Conservation (phyloP, 2,329 filamentous ascomycete genomes). For the Stemphylium vesicarium region DNA sequence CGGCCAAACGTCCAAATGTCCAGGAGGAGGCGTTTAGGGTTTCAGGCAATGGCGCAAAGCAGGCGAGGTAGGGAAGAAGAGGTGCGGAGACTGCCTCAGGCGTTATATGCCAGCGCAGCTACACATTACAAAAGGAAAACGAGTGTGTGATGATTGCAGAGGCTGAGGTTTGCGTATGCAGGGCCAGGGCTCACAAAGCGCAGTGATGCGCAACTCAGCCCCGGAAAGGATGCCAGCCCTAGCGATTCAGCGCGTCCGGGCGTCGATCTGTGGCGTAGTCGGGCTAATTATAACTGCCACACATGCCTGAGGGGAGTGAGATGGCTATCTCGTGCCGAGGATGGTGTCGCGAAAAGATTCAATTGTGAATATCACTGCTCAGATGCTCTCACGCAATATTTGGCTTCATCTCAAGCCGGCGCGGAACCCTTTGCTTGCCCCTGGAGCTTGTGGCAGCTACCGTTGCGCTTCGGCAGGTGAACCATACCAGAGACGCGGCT, state of each 20-base stretch:
- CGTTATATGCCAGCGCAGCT: background rate
- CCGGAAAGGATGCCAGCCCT: constrained; percentile 3
- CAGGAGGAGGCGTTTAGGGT: background rate
- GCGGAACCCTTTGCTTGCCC: background rate
- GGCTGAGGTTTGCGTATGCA: constrained; percentile 21
- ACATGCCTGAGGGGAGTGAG: too few species aligned
- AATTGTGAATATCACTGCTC: background rate
- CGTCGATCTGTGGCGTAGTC: constrained; percentile 14
- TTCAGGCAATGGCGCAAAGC: background rate
- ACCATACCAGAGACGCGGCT: background rate
- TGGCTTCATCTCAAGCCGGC: background rate
- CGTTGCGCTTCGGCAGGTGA: background rate
- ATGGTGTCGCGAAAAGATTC: background rate
- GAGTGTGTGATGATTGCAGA: constrained; percentile 10
- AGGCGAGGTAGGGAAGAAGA: background rate
- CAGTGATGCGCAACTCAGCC: constrained; percentile 12
- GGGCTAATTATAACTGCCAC: constrained; percentile 12
- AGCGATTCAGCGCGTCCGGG: background rate
- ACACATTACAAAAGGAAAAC: constrained; percentile 3
- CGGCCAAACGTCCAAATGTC: constrained; percentile 1
- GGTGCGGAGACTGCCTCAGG: background rate
- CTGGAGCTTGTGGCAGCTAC: constrained; percentile 4
- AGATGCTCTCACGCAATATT: background rate
- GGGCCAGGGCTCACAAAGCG: constrained; percentile 8
- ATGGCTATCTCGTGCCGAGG: too few species aligned